Base-by-base conservation (phyloP, 2,329 filamentous ascomycete species). In the Zymoseptoria passerinii region DNA sequence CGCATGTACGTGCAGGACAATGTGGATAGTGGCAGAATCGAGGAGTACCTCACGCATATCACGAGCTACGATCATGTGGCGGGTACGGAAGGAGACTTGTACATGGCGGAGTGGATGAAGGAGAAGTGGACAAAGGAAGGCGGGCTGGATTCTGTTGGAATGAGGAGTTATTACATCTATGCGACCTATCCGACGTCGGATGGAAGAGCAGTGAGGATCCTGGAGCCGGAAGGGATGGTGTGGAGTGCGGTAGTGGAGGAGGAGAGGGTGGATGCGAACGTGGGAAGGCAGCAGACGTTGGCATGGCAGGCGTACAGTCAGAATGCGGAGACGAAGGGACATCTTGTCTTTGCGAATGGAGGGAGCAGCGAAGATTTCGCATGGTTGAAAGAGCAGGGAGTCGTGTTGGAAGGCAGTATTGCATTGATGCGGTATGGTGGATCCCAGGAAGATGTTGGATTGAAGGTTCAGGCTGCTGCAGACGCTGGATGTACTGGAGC, bases 391-490 rank as follows among this genome's bases (percentile, higher is more conserved):
- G 84, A 91, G 56, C 82, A 82, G 62, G 89, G 86, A 0, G 81
- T 97, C 60, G 80, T 88, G 28, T 81, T 90, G 1, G 82, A 86
- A 54, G 92, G 90, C 10, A 86, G 90, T 3, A 90, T 99, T 68
- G 91, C 86, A 1, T 77, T 99, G 35, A 89, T 97, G 19, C 82
- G 89, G 58, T 88, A 94, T 71, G 86, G 88, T 65, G 90, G 90
- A 35, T 83, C 84, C 0, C 84, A 92, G 68, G 78, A 77, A 1
- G 88, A 95, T 70, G 78, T 82, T 5, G 88, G 84, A 1, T 75
- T 95, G 66, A 96, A 97, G 73, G 83, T 99, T 67, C 95, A 92
- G 75, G 89, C 89, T 8, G 94, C 94, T 0, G 89, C 96, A 73
- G 72, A 90, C 66, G 89, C 88, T 13, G 94, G 94, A 1, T 94